These are phyloP conservation scores for Passalora sequoiae DNA, from an alignment of 2,329 filamentous ascomycete genomes.

Conservation along the genomic window DNA sequence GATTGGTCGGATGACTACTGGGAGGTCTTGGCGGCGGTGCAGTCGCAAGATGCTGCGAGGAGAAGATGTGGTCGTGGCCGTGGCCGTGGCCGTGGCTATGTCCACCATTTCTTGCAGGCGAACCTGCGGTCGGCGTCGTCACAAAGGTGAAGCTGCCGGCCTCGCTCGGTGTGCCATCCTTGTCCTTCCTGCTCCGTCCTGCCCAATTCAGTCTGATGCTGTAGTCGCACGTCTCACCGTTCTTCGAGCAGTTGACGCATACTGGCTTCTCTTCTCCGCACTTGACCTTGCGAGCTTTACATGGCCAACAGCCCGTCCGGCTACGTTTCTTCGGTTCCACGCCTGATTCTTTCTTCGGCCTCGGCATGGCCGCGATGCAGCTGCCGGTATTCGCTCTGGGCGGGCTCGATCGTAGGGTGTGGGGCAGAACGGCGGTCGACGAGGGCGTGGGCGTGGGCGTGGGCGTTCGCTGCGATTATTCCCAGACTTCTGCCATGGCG, in stretches of 20 bases:
- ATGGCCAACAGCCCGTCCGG: slow-evolving; percentile 68
- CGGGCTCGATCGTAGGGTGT: no score
- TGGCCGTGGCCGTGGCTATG: slow-evolving; percentile 26
- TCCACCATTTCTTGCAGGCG: slow-evolving; percentile 9
- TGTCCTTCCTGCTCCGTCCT: slow-evolving; percentile 57
- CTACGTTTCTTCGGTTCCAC: slow-evolving; percentile 62
- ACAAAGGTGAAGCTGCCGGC: slow-evolving; percentile 30
- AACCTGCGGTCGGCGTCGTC: slow-evolving; percentile 15
- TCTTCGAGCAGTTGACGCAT: slow-evolving; percentile 63
- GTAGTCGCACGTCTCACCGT: slow-evolving; percentile 70
- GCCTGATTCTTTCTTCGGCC: slow-evolving; percentile 59
- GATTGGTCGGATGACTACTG: slow-evolving; percentile 16
- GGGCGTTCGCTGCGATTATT: neutral
- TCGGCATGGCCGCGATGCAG: slow-evolving; percentile 49
- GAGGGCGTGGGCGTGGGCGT: no score
- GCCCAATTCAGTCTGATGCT: slow-evolving; percentile 78
- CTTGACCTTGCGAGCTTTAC: slow-evolving; percentile 74
- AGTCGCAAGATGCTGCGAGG: slow-evolving; percentile 29
- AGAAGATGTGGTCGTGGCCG: slow-evolving; percentile 31
- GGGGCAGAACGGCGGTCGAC: no score
- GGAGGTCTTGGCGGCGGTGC: slow-evolving; percentile 18
- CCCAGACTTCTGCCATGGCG: neutral
- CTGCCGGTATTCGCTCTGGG: neutral
- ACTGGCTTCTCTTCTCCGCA: slow-evolving; percentile 72
- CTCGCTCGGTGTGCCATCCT: slow-evolving; percentile 28